These are phyloP conservation scores for Globisporangium camurandrum DNA, from an alignment of 352 stramenopile species.

Conservation along the genomic window DNA sequence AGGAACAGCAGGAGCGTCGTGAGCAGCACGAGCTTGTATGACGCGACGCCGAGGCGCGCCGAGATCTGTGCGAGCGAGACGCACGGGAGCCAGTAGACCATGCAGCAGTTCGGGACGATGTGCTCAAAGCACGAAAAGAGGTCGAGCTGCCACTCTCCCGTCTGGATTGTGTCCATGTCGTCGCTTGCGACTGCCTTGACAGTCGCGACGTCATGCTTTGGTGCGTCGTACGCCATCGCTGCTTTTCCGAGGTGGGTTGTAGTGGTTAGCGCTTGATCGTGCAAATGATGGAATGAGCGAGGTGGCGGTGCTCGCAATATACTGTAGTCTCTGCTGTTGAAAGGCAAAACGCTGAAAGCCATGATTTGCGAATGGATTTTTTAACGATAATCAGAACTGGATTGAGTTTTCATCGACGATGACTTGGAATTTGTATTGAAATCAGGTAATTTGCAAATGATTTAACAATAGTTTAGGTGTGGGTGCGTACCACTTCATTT, in stretches of 20 bases:
- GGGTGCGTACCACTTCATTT: neutral
- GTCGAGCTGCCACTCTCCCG: conserved; percentile 16
- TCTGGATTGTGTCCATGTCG: conserved; percentile 6
- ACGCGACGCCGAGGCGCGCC: conserved; percentile 9
- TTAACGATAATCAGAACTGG: no score
- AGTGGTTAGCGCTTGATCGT: no score
- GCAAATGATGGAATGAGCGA: no score
- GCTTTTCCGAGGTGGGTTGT: no score
- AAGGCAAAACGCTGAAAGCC: no score
- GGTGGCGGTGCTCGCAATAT: no score
- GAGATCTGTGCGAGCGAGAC: conserved; percentile 21
- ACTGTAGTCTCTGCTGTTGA: no score
- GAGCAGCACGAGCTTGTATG: conserved; percentile 16
- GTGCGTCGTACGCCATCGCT: conserved; percentile 1
- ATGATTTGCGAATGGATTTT: no score
- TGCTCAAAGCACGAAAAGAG: conserved; percentile 24
- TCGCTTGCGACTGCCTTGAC: neutral
- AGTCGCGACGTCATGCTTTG: neutral
- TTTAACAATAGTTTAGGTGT: no score
- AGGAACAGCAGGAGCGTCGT: conserved; percentile 3
- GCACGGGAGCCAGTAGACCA: conserved; percentile 19
- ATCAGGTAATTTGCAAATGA: no score
- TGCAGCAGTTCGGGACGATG: conserved; percentile 24
- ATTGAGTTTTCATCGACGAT: no score
- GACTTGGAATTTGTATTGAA: no score